A percentile compares a stretch with the other conserved stretches of the same genome.
These are phyloP conservation scores for Penicillium sp. DNA, from an alignment of 2,329 filamentous ascomycete genomes.

Conservation along the genomic window DNA sequence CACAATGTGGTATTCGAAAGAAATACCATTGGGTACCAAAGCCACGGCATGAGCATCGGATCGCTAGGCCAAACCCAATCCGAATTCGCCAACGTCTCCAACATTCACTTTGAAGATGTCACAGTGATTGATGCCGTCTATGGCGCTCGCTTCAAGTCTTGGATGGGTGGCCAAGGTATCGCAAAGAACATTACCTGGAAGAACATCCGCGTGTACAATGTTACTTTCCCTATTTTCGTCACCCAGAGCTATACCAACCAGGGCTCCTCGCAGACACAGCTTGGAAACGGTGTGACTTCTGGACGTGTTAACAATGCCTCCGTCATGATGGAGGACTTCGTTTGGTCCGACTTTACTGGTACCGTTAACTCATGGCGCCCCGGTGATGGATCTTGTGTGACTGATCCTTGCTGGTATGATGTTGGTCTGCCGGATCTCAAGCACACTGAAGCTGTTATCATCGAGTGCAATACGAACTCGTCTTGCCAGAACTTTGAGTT, in stretches of 20 bases:
- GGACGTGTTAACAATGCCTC: constrained; percentile 40
- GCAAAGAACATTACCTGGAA: constrained; percentile 47
- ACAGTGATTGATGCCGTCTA: constrained; percentile 45
- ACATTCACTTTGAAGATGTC: constrained; percentile 46
- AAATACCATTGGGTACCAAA: constrained; percentile 46
- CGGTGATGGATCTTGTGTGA: constrained; percentile 46
- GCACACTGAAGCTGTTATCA: constrained; percentile 44
- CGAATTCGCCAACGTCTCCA: constrained; percentile 40
- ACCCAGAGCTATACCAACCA: constrained; percentile 49
- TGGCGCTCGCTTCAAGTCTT: constrained; percentile 47
- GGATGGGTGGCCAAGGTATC: constrained; percentile 44
- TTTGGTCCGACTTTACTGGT: constrained; percentile 43
- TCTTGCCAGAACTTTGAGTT: constrained; percentile 41
- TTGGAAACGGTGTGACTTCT: constrained; percentile 21
- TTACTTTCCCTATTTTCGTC: constrained; percentile 50
- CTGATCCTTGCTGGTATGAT: constrained; percentile 48
- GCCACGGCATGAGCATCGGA: constrained; percentile 48
- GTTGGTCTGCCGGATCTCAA: constrained; percentile 38
- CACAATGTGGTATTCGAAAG: constrained; percentile 41
- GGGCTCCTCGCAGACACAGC: constrained; percentile 31
- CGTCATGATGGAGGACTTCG: constrained; percentile 47
- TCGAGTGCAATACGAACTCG: constrained; percentile 43
- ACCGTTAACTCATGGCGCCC: constrained; percentile 45
- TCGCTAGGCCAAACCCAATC: constrained; percentile 42
- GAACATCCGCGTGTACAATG: constrained; percentile 46